phyloP scores from a whole-genome alignment of 2,329 filamentous ascomycete species.

The Hymenoscyphus scutula region DNA sequence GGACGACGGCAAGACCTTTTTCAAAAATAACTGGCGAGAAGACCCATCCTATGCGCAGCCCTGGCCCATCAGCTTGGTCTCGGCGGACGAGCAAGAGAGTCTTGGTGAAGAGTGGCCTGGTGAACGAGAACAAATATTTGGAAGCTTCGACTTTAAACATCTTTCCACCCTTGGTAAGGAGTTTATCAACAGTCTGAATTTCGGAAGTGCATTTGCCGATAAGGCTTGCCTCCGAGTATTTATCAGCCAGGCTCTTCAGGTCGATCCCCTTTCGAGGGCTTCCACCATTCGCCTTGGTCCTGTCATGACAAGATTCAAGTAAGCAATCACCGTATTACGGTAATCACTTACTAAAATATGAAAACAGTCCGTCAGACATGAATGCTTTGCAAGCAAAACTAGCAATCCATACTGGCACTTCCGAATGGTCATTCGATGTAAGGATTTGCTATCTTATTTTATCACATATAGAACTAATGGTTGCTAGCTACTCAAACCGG shows the following conservation, averaged over 20 bases:
- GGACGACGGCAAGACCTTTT: background rate
- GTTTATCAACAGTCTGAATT: slow-evolving; percentile 4
- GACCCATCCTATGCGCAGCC: background rate
- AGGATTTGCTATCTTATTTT: background rate
- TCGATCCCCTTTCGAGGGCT: background rate
- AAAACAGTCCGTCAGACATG: slow-evolving; percentile 1
- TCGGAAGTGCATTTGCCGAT: background rate
- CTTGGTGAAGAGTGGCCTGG: background rate
- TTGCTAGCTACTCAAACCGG: background rate
- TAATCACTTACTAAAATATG: background rate
- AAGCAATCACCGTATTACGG: background rate
- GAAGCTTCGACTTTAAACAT: slow-evolving; percentile 1
- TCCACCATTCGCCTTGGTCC: background rate
- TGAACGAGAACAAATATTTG: background rate
- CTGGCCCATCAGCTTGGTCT: background rate
- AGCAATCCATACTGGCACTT: slow-evolving; percentile 7
- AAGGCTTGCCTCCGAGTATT: slow-evolving; percentile 2
- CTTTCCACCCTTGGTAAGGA: slow-evolving; percentile 1
- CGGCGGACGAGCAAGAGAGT: background rate
- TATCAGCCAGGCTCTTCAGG: background rate
- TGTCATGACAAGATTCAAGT: slow-evolving; percentile 6
- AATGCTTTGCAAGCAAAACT: background rate
- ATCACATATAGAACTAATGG: background rate
- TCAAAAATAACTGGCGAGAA: background rate
- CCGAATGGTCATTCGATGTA: slow-evolving; percentile 1